Evolutionary conservation across 2,329 filamentous ascomycete species (phyloP).

Genomic region (Rhexocercosporidium sp.): DNA sequence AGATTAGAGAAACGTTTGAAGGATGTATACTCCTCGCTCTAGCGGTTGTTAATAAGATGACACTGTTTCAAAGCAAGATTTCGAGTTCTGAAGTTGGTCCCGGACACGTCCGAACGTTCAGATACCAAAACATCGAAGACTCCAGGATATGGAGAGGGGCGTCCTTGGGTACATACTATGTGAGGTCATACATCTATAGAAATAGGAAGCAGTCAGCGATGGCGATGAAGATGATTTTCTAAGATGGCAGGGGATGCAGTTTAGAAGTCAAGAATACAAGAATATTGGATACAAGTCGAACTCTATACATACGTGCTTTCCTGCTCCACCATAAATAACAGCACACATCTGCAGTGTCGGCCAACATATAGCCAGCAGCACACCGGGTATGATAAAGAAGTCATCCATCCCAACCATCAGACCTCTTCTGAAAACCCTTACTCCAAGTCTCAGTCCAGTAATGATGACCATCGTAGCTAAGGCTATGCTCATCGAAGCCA

Average conservation of each 20-base stretch:
- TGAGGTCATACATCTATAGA: constrained; percentile 36
- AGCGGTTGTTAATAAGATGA: neutral
- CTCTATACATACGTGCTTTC: constrained; percentile 29
- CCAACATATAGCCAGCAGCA: constrained; percentile 38
- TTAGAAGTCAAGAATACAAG: neutral
- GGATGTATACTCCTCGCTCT: constrained; percentile 37
- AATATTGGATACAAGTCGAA: neutral
- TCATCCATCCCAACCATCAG: constrained; percentile 45
- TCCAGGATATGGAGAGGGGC: neutral
- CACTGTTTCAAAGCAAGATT: neutral
- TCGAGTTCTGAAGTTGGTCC: neutral
- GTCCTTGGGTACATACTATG: neutral
- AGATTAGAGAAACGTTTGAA: constrained; percentile 81
- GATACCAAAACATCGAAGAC: neutral
- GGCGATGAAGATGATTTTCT: neutral
- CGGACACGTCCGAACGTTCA: neutral
- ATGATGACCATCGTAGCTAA: constrained; percentile 40
- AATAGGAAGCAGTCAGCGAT: neutral
- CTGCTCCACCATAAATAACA: constrained; percentile 36
- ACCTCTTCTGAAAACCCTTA: constrained; percentile 37
- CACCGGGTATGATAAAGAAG: constrained; percentile 42
- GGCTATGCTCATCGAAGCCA: constrained; percentile 40
- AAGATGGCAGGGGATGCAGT: neutral
- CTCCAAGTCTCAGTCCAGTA: constrained; percentile 39
- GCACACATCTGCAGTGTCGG: constrained; percentile 39